Evolutionary conservation across 2,329 filamentous ascomycete species (phyloP), one percentile per base, ranked within the genome.

Genomic region (Penicillium sp.): DNA sequence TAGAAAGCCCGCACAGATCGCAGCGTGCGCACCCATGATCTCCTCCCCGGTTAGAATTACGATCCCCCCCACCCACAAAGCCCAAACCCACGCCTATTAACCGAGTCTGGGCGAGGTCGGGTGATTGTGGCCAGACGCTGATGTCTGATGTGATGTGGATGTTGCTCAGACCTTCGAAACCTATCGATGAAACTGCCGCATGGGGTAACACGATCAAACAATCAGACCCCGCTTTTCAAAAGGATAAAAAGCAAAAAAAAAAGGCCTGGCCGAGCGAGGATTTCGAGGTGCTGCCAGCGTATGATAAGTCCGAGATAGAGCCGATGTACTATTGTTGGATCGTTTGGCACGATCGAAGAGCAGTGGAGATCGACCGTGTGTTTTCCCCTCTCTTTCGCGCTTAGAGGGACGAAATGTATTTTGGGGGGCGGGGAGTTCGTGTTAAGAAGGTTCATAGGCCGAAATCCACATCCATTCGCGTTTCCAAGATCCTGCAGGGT

Each of bases 21-120:
- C 18, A 38, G 28, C 28, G 11, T 30, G 28, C 28, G 28, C 35
- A 20, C 35, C 18, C 18, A 38, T 38, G 35, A 38, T 38, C 35
- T 20, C 48, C 47, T 47, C 47, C 46, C 43, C 43, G 40, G 43
- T 33, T 51, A 42, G 36, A 44, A 51, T 48, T 35, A 46, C 45
- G 45, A 55, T 47, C 24, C 18, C 18, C 5, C 16, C 7, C 4
- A 6, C 18, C 18, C 16, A 18, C 9, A 33, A 5, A 6, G 13
- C 14, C 30, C 30, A 33, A 33, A 4, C 30, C 30, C 30, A n/a
- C 30, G n/a, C 13, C 16, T 38, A 22, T 13, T 9, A 38, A 20
- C 11, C 4, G 16, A 9, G 4, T 20, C 3, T 6, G 16, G 18
- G 9, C 4, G 35, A 35, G 33, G 35, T 38, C 35, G 35, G 35